Evolutionary conservation across 2,329 filamentous ascomycete species (phyloP).

Genomic region (Xylariaceae sp.): DNA sequence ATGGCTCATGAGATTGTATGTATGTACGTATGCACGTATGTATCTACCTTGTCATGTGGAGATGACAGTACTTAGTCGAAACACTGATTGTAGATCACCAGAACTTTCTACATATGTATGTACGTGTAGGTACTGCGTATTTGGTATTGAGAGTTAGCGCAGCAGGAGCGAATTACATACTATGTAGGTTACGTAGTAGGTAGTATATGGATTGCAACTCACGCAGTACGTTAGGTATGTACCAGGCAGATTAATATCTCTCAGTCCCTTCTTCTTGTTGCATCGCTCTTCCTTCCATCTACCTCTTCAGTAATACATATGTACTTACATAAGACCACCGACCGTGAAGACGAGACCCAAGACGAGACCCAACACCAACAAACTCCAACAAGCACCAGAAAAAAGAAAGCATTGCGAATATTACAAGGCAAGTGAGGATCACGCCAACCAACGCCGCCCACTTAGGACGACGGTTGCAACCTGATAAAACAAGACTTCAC

Average conservation of each 20-base stretch:
- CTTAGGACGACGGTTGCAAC: neutral
- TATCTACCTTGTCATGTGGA: constrained; percentile 26
- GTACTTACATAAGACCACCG: neutral
- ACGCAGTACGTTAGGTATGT: no score
- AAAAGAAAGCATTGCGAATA: neutral
- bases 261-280: no score
- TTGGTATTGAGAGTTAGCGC: no score
- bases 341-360: neutral
- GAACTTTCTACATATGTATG: neutral
- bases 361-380: neutral
- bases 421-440: neutral
- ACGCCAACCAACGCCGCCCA: neutral
- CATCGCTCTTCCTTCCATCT: no score
- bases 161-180: no score
- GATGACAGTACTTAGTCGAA: constrained; percentile 16
- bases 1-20: no score
- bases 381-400: neutral
- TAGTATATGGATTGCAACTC: no score
- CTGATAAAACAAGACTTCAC: neutral
- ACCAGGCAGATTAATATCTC: no score
- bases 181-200: no score
- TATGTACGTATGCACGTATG: no score
- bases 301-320: neutral
- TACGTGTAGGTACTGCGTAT: no score
- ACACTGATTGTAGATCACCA: constrained; percentile 5